Percentiles rank a stretch among this genome's conserved stretches.
Conservation (phyloP, 1,139 yeast genomes). For the Candida glucosophila region DNA sequence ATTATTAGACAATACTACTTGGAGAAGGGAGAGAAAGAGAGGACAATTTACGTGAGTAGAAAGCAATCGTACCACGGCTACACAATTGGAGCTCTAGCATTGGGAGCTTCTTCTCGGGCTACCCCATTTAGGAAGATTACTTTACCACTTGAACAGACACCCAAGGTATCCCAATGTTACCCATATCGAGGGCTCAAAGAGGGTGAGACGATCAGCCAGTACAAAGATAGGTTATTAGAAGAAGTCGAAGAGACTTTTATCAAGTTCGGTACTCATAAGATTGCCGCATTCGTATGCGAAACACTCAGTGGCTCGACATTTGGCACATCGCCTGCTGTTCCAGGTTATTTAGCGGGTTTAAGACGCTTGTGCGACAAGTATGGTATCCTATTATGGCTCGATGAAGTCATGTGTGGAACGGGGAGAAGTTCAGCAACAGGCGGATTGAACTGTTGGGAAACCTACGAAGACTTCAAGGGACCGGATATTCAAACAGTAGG, state of each 20-base stretch:
- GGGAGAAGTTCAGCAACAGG: conserved; percentile 36
- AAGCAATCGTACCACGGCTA: conserved; percentile 51
- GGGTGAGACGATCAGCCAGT: conserved; percentile 41
- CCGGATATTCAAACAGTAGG: conserved; percentile 59
- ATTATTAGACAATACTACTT: conserved; percentile 47
- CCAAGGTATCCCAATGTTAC: conserved; percentile 38
- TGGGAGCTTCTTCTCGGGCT: conserved; percentile 36
- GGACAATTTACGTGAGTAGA: conserved; percentile 45
- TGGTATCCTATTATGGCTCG: conserved; percentile 48
- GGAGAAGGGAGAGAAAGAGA: conserved; percentile 39
- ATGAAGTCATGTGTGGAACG: conserved; percentile 63
- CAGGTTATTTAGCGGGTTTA: conserved; percentile 48
- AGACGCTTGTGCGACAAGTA: conserved; percentile 48
- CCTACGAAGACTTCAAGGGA: conserved; percentile 24
- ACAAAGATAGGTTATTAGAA: conserved; percentile 34
- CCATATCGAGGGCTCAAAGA: conserved; percentile 42
- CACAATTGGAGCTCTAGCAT: conserved; percentile 46
- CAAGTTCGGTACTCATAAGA: conserved; percentile 42
- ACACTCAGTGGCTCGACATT: conserved; percentile 52
- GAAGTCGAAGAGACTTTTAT: conserved; percentile 42
- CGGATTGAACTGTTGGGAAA: conserved; percentile 41
- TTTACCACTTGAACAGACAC: conserved; percentile 30
- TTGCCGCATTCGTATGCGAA: conserved; percentile 46
- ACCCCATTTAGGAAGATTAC: conserved; percentile 33
- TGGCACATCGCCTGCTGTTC: conserved; percentile 49